These are phyloP conservation scores for Colletotrichum truncatum DNA, from an alignment of 2,329 filamentous ascomycete species.

Conservation along the genomic window DNA sequence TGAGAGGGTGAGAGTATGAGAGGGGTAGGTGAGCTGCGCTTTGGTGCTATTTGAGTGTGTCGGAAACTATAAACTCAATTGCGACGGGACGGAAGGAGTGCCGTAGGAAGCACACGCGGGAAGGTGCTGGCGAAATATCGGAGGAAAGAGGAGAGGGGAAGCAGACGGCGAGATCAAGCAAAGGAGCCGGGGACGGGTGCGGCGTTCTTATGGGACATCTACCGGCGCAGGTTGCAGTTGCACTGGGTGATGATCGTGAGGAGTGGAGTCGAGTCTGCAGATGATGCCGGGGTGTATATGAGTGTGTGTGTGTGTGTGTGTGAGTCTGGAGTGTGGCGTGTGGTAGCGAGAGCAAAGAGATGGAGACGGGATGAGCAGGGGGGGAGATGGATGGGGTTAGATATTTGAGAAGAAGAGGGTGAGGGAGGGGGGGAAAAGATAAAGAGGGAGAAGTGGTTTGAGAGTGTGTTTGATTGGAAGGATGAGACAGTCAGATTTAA, in stretches of 20 bases:
- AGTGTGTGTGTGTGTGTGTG: not conserved
- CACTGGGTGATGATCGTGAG: conserved; percentile 27
- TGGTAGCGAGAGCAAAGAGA: not conserved
- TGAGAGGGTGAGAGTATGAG: too few relatives aligned
- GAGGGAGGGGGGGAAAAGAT: not conserved
- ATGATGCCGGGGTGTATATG: not conserved
- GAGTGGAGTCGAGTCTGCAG: conserved; percentile 17
- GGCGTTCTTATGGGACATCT: conserved; percentile 25
- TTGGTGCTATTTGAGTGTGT: not conserved
- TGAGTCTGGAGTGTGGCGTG: conserved; percentile 12
- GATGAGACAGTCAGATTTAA: too few relatives aligned
- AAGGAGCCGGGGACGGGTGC: not conserved
- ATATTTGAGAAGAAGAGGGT: not conserved
- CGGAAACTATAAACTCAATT: conserved; percentile 21
- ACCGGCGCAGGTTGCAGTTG: conserved; percentile 29
- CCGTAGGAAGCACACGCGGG: not conserved
- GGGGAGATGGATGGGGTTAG: not conserved
- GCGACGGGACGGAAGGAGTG: conserved; percentile 2
- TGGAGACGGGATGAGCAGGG: not conserved
- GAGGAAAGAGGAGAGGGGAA: not conserved
- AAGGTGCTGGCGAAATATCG: not conserved
- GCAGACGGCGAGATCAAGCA: not conserved
- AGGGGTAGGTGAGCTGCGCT: conserved; percentile 1
- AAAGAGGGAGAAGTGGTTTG: too few relatives aligned
- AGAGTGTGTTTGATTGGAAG: too few relatives aligned